Evolutionary conservation across 331 rosid genomes (phyloP).

Genomic region (Saraca asoca): DNA sequence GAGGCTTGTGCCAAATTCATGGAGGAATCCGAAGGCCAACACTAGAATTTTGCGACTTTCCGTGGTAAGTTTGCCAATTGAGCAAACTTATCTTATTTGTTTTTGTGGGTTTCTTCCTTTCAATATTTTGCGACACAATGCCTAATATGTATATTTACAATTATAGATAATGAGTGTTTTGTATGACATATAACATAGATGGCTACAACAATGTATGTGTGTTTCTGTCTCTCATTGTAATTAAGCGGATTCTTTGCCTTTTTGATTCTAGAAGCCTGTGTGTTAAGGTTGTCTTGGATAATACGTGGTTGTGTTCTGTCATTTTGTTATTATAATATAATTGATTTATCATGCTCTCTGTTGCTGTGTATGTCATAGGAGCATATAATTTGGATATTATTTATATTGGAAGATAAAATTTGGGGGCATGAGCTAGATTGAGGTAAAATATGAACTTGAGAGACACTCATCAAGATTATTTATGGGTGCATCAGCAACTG

Average conservation of each 20-base stretch:
- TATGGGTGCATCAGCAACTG: background rate
- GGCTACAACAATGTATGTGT: background rate
- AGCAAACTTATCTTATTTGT: background rate
- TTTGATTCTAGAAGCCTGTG: background rate
- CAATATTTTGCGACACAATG: background rate
- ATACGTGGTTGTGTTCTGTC: background rate
- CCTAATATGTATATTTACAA: too few relatives aligned
- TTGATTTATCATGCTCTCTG: background rate
- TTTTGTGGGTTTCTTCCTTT: constrained; percentile 3
- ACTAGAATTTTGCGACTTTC: constrained; percentile 41
- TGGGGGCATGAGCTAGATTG: too few relatives aligned
- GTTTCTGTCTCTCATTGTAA: background rate
- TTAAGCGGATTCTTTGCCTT: background rate
- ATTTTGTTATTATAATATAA: background rate
- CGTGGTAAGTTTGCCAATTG: constrained; percentile 32
- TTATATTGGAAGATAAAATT: background rate
- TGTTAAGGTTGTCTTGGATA: background rate
- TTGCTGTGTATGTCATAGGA: background rate
- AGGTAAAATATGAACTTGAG: background rate
- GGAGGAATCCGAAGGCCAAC: constrained; percentile 21
- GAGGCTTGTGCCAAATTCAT: constrained; percentile 7
- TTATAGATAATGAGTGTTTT: too few relatives aligned
- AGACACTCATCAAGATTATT: background rate
- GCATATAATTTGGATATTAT: background rate
- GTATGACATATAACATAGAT: too few relatives aligned